Evolutionary conservation across 805 yeast species (phyloP), one percentile per base, ranked within the genome.

Genomic region (Myxozyma melibiosi): DNA sequence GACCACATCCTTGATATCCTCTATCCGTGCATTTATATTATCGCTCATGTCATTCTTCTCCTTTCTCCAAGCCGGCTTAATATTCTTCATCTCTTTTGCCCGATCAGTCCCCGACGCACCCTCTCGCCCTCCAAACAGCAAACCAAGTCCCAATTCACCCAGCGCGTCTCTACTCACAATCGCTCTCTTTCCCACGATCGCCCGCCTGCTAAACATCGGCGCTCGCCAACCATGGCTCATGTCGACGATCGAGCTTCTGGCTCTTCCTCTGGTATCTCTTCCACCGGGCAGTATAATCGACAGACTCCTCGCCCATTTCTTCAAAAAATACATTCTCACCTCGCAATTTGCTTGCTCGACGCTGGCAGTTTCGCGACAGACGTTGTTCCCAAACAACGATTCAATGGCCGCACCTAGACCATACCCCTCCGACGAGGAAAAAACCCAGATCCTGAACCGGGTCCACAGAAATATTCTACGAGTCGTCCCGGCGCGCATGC

Each of bases 301-400:
- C 46, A 25, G 61, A 9, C 53, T 59, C 1, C 51, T 57, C 9
- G 47, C 45, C 9, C 58, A 59, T 48, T 43, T 59, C 37, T 57
- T 59, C 46, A 45, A 34, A 39, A 57, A 46, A 28, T 57, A 59
- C 37, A 49, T 59, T 25, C 11, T 59, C 49, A 55, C 63, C 3
- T 35, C 63, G n/a, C 42, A 45, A 20, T 50, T 50, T 18, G 58
- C 53, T 2, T 44, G 63, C 43, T 48, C 57, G 22, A 48, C 48
- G 4, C 51, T 78, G 5, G 62, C 63, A n/a, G 61, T 65, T 13
- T 59, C 73, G 2, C 67, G 83, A 51, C 67, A 68, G 30, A 66
- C 70, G 30, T 60, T 80, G n/a, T 80, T 80, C 57, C 83, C 84
- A 2, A 68, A 68, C 25, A 82, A 80, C 65, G 78, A 75, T 14